Base-by-base conservation (phyloP, 2,329 filamentous ascomycete species). In the Thielaviopsis populi region DNA sequence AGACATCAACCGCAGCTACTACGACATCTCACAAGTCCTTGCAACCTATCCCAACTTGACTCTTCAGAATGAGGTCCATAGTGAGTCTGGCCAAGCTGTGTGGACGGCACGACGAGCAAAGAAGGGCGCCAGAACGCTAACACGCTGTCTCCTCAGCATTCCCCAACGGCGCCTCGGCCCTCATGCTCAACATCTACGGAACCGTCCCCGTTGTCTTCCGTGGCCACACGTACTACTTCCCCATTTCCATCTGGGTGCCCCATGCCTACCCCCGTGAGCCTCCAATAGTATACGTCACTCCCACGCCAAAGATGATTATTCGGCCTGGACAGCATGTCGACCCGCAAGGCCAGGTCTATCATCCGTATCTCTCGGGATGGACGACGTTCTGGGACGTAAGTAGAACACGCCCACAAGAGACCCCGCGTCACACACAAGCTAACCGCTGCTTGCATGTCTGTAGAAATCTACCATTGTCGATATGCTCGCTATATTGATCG, bases 311-410 rank as follows among this genome's bases (percentile, higher is more conserved):
- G 68, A 97, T 99, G 90, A 76, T 88, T 68, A 86, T 99, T 50
- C 83, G 92, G 22, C 90, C 91, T 0, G 94, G 94, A 0, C 94
- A 99, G 72, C 91, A 99, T 77, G 91, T 99, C 66, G 91, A 94
- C 71, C 85, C 89, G 4, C 92, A 97, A 70, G 94, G 94, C 30
- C 86, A 89, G 72, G 83, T 97, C 68, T 99, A 97, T 73, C 94
- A 99, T 73, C 94, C 94, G 43, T 99, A 97, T 73, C 78, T 99
- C 58, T 89, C 90, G 40, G 86, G 90, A 67, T 99, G 94, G 94
- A 78, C 81, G 40, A 85, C 89, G 68, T 92, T 88, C 69, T 94
- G 89, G 88, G 89, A 96, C 83, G 89, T 95, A 74, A 77, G 88
- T 83, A 24, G 63, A 69, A 22, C 69, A 61, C 59, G 6, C 10